phyloP scores from a whole-genome alignment of 768 basidiomycete species.

The Tremella yokohamensis region DNA sequence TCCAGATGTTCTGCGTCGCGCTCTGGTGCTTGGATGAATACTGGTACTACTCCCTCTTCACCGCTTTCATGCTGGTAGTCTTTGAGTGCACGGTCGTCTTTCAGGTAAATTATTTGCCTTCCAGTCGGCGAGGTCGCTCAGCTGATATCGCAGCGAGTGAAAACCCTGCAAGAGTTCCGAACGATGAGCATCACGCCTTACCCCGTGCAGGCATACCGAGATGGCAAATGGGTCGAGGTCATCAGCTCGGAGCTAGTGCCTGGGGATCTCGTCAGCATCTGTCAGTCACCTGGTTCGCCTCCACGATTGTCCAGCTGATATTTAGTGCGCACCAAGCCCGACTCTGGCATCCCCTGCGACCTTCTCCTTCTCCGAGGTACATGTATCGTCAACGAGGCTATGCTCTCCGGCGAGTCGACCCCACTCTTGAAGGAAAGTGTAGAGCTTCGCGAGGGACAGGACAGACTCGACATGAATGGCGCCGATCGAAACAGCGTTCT shows the following conservation, averaged over 20 bases:
- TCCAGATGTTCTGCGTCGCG: slow-evolving; percentile 96
- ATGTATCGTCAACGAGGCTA: slow-evolving; percentile 97
- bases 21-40: slow-evolving; percentile 98
- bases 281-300: slow-evolving; percentile 54
- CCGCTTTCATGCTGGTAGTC: slow-evolving; percentile 94
- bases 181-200: slow-evolving; percentile 95
- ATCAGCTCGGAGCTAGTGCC: slow-evolving; percentile 85
- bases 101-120: slow-evolving; percentile 64
- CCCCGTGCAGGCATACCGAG: slow-evolving; percentile 74
- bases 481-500: slow-evolving; percentile 81
- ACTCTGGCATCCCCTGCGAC: slow-evolving; percentile 89
- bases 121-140: not conserved
- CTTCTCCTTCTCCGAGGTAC: slow-evolving; percentile 87
- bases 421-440: slow-evolving; percentile 94
- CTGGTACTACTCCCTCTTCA: slow-evolving; percentile 97
- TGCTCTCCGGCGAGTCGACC: slow-evolving; percentile 97
- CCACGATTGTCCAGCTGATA: not conserved
- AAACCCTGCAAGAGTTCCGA: slow-evolving; percentile 88
- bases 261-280: slow-evolving; percentile 79
- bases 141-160: slow-evolving; percentile 63
- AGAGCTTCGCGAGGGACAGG: slow-evolving; percentile 69
- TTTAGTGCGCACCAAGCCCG: slow-evolving; percentile 57
- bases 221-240: slow-evolving; percentile 70
- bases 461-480: slow-evolving; percentile 78
- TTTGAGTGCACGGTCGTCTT: slow-evolving; percentile 99